Evolutionary conservation across 208 protist species (phyloP), one percentile per base, ranked within the genome.

Genomic region (Acanthamoeba triangularis): DNA sequence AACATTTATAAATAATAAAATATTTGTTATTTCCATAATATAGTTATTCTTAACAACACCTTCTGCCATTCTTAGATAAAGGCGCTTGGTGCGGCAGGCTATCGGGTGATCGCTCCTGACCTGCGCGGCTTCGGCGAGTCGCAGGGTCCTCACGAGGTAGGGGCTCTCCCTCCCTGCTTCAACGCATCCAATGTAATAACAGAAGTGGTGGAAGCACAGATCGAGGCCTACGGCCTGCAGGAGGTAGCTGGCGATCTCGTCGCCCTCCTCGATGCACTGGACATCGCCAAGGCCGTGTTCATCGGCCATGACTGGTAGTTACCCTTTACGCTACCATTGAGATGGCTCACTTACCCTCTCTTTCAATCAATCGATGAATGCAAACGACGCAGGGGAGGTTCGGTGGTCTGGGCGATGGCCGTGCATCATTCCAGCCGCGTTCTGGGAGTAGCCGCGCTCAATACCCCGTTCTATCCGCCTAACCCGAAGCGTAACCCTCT

Each of bases 301-400:
- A 90, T 95, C 41, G 93, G 93, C 30, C 93, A 95, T 28, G 93
- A 95, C 47, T 90, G 78, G 80, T 88, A n/a, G n/a, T n/a, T n/a
- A n/a, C n/a, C n/a, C n/a, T n/a, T n/a, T n/a, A n/a, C n/a, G n/a
- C n/a, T n/a, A n/a, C n/a, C n/a, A n/a, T n/a, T n/a, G n/a, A n/a
- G n/a, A n/a, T n/a, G 35, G 8, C 33, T 82, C n/a, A 30, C 33
- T 82, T 0, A 49, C 37, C 1, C 25, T 82, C 44, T 47, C 44
- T 8, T 8, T 47, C 44, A 47, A 47, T 47, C 44, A 47, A n/a
- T n/a, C 47, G 18, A 37, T 35, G 0, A 3, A 20, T 30, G n/a
- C 28, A 25, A n/a, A 28, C 47, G 3, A 20, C 41, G 18, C 52
- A 88, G 80, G 76, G 93, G 93, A 20, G 93, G 93, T 11, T 2